These are phyloP conservation scores for Botrytis tulipae DNA, from an alignment of 2,329 filamentous ascomycete species.

Conservation along the genomic window DNA sequence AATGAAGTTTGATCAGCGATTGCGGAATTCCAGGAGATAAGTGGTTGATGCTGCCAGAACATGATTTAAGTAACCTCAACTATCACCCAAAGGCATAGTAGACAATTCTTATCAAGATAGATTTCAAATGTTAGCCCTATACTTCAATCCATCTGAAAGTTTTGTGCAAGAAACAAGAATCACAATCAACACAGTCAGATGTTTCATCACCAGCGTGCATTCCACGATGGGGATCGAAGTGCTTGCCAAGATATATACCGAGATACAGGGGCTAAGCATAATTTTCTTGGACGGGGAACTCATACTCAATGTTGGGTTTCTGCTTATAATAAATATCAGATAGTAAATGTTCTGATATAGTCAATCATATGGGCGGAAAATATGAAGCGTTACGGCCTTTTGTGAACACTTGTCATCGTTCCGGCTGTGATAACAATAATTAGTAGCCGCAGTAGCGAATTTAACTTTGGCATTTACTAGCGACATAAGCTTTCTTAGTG, in stretches of 20 bases:
- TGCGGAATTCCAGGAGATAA: neutral
- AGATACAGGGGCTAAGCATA: neutral
- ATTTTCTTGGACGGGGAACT: neutral
- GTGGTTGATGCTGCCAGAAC: fast-evolving
- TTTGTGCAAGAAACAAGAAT: too few species aligned
- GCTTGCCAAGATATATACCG: neutral
- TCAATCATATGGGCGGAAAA: fast-evolving
- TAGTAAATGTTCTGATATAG: neutral
- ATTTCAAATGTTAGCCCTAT: too few species aligned
- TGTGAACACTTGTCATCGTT: fast-evolving
- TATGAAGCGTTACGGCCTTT: neutral
- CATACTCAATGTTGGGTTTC: neutral
- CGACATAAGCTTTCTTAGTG: neutral
- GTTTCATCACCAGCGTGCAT: neutral
- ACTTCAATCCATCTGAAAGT: too few species aligned
- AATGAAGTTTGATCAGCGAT: neutral
- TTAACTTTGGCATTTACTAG: neutral
- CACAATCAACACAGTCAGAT: neutral
- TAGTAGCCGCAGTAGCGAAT: neutral
- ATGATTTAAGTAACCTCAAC: neutral
- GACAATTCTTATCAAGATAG: too few species aligned
- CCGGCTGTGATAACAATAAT: neutral
- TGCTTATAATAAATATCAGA: neutral
- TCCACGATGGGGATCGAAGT: neutral
- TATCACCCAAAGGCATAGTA: too few species aligned